Evolutionary conservation across 345 rosid genomes (phyloP).

Genomic region (Clausena lansium): DNA sequence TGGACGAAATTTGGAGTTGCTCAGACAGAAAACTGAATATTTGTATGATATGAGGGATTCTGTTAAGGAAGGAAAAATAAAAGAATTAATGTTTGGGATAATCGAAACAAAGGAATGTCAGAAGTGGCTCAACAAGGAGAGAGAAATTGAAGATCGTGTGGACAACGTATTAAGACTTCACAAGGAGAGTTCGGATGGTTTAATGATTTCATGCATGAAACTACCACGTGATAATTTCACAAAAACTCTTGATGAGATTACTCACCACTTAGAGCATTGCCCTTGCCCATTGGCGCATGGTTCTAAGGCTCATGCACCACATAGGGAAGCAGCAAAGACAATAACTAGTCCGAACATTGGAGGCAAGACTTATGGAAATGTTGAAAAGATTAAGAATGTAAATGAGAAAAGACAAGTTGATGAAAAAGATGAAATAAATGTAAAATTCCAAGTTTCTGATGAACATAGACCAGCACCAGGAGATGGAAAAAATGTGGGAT

Average conservation of each 20-base stretch:
- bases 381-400: no score
- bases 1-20: not conserved
- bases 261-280: constrained; percentile 9
- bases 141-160: constrained; percentile 5
- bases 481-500: no score
- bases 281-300: not conserved
- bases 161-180: not conserved
- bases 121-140: constrained; percentile 18
- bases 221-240: constrained; percentile 5
- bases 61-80: constrained; percentile 16
- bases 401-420: no score
- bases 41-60: constrained; percentile 20
- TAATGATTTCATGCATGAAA: not conserved
- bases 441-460: no score
- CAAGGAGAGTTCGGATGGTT: not conserved
- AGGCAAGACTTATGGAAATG: no score
- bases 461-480: no score
- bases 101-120: not conserved
- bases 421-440: no score
- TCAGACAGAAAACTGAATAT: constrained; percentile 8
- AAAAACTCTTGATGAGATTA: constrained; percentile 11
- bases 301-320: not conserved
- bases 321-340: no score
- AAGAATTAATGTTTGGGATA: constrained; percentile 17
- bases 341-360: no score